Base-by-base conservation (phyloP, 2,329 filamentous ascomycete genomes). In the Hypomyces perniciosus region DNA sequence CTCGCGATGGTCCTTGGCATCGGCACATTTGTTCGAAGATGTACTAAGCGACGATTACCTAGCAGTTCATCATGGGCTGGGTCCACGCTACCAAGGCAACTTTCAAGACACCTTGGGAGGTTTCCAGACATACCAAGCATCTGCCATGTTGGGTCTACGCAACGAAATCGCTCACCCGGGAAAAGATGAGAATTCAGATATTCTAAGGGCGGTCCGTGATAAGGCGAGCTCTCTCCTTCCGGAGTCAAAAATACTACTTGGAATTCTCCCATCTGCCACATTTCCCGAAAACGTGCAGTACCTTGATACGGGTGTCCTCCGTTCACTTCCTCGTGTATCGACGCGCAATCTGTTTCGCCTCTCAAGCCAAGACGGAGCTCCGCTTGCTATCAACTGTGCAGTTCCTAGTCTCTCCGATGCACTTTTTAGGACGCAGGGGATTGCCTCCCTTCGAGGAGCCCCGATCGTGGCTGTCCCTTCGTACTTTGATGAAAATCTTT, bases 31-130 rank as follows among this genome's bases (percentile, higher is more conserved):
- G 5, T 90, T 96, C 55, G 86, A 92, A 52, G 89, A 96, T 53
- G 81, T 85, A 0, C 74, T 96, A 34, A 96, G 90, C 53, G 92
- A 97, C 63, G 93, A 99, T 66, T 80, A 95, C 54, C 77, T 99
- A 50, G 86, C 92, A 9, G 93, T 99, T 1, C 89, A 96, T 61
- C 89, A 86, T 64, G 88, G 91, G 45, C 83, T 99, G 13, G 92
- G 93, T 0, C 87, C 90, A 27, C 83, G 90, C 44, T 99, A 99
- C 60, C 85, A 90, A 62, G 93, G 93, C 12, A 99, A 99, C 64
- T 96, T 95, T 60, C 93, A 99, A 68, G 93, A 99, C 63, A 93
- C 90, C 59, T 78, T 99, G 10, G 93, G 95, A 5, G 92, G 90
- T 2, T 95, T 99, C 62, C 90, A 97, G 64, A 99, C 95, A 0